phyloP scores from a whole-genome alignment of 2,329 filamentous ascomycete species.

The Rugonectria rugulosa region DNA sequence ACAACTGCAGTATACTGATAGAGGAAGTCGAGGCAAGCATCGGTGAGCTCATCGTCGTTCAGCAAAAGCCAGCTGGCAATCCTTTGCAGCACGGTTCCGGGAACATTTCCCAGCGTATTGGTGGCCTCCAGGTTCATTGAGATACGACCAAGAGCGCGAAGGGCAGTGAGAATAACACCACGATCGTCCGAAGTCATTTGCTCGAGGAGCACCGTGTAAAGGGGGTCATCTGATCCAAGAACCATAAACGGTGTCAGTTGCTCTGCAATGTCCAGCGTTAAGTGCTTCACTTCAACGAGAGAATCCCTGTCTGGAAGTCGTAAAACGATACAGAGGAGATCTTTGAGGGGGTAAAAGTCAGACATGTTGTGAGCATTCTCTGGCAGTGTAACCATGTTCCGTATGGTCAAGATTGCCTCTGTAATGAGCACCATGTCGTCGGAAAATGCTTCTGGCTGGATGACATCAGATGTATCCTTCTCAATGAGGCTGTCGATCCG shows the following conservation, averaged over 20 bases:
- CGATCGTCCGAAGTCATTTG: constrained; percentile 76
- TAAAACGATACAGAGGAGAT: constrained; percentile 83
- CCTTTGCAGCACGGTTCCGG: constrained; percentile 68
- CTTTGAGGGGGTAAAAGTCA: constrained; percentile 76
- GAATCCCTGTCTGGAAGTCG: constrained; percentile 76
- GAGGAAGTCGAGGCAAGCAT: constrained; percentile 89
- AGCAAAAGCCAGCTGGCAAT: constrained; percentile 79
- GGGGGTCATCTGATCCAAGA: constrained; percentile 74
- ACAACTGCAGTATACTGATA: constrained; percentile 93
- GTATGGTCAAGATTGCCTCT: constrained; percentile 85
- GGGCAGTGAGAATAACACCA: constrained; percentile 79
- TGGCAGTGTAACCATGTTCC: constrained; percentile 94
- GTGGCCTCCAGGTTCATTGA: constrained; percentile 84
- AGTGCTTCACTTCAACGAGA: constrained; percentile 86
- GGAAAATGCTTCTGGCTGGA: constrained; percentile 75
- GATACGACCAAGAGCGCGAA: constrained; percentile 85
- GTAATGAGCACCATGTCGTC: constrained; percentile 79
- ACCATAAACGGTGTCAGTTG: constrained; percentile 84
- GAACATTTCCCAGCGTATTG: constrained; percentile 78
- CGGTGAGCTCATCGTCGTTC: constrained; percentile 89
- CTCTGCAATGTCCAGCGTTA: constrained; percentile 90
- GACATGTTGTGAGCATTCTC: constrained; percentile 88
- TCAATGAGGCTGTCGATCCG: constrained; percentile 71
- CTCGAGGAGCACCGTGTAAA: constrained; percentile 77
- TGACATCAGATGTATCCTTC: constrained; percentile 69